Evolutionary conservation across 768 basidiomycete genomes (phyloP).

Genomic region (Podaxis rugospora): DNA sequence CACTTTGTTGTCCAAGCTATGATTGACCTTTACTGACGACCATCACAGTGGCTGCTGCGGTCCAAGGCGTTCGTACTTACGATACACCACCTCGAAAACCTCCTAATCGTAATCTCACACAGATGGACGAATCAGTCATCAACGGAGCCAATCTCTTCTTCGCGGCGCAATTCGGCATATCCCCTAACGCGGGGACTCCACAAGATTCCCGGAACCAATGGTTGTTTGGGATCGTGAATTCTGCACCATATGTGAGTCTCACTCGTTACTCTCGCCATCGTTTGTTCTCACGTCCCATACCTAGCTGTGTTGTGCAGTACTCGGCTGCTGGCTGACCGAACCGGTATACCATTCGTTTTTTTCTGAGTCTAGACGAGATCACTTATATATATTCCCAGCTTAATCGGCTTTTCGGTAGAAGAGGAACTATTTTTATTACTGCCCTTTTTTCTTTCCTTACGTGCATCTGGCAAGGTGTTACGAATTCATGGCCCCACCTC

Average conservation of each 20-base stretch:
- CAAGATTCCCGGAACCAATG: slow-evolving; percentile 49
- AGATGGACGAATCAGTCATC: slow-evolving; percentile 62
- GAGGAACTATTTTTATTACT: slow-evolving; percentile 57
- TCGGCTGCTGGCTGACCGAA: slow-evolving; percentile 48
- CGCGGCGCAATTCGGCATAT: slow-evolving; percentile 49
- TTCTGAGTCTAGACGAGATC: background rate
- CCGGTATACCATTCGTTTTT: slow-evolving; percentile 17
- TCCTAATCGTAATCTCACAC: slow-evolving; percentile 20
- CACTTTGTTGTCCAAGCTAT: background rate
- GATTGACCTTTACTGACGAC: background rate
- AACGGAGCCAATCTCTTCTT: slow-evolving; percentile 65
- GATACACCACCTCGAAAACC: background rate
- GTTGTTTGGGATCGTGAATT: slow-evolving; percentile 72
- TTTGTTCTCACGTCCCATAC: background rate
- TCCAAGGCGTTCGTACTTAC: slow-evolving; percentile 42
- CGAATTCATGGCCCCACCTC: slow-evolving; percentile 52
- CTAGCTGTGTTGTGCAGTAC: slow-evolving; percentile 15
- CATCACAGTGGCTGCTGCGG: slow-evolving; percentile 68
- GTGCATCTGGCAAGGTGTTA: slow-evolving; percentile 43
- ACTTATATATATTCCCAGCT: slow-evolving; percentile 24
- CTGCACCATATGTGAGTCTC: slow-evolving; percentile 34
- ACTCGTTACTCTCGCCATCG: background rate
- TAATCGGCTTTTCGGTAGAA: slow-evolving; percentile 60
- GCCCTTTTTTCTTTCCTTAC: slow-evolving; percentile 51
- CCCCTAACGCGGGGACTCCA: slow-evolving; percentile 25